phyloP scores from a whole-genome alignment of 495 filamentous ascomycete species.

The Amniculicola lignicola region DNA sequence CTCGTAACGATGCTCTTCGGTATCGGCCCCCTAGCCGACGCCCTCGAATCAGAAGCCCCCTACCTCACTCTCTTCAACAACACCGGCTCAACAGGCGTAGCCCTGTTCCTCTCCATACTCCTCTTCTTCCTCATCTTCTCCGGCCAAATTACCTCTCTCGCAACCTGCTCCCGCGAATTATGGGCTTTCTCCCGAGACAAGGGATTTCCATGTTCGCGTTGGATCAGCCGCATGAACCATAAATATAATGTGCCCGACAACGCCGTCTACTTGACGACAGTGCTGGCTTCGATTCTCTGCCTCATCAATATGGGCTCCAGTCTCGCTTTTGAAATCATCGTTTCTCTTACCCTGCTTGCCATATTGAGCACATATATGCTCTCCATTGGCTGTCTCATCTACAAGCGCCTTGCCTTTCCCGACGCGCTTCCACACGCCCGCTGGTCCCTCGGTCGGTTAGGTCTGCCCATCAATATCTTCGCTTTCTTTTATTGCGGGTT shows the following conservation, averaged over 20 bases:
- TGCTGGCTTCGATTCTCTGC: slow-evolving; percentile 27
- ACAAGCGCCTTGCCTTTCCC: slow-evolving; percentile 32
- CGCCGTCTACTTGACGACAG: slow-evolving; percentile 33
- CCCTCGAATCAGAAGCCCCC: slow-evolving; percentile 28
- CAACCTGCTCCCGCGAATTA: slow-evolving; percentile 39
- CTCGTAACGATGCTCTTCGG: slow-evolving; percentile 39
- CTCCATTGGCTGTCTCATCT: slow-evolving; percentile 40
- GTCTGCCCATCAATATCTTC: slow-evolving; percentile 38
- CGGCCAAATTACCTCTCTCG: slow-evolving; percentile 39
- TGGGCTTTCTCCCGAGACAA: slow-evolving; percentile 40
- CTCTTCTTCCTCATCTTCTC: slow-evolving; percentile 33
- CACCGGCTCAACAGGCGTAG: slow-evolving; percentile 30
- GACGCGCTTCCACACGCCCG: slow-evolving; percentile 39
- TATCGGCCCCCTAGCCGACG: slow-evolving; percentile 32
- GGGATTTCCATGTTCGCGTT: slow-evolving; percentile 47
- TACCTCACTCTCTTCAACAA: slow-evolving; percentile 36
- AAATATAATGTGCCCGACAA: slow-evolving; percentile 39
- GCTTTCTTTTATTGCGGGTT: slow-evolving; percentile 39
- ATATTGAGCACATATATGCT: slow-evolving; percentile 42
- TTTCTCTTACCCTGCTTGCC: slow-evolving; percentile 28
- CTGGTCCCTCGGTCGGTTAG: slow-evolving; percentile 40
- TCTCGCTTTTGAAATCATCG: slow-evolving; percentile 38
- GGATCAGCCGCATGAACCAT: slow-evolving; percentile 38
- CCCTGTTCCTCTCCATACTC: slow-evolving; percentile 32
- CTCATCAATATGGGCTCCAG: slow-evolving; percentile 38